Evolutionary conservation across 768 basidiomycete species (phyloP), one percentile per base, ranked within the genome.

Genomic region (Pisolithus tinctorius): DNA sequence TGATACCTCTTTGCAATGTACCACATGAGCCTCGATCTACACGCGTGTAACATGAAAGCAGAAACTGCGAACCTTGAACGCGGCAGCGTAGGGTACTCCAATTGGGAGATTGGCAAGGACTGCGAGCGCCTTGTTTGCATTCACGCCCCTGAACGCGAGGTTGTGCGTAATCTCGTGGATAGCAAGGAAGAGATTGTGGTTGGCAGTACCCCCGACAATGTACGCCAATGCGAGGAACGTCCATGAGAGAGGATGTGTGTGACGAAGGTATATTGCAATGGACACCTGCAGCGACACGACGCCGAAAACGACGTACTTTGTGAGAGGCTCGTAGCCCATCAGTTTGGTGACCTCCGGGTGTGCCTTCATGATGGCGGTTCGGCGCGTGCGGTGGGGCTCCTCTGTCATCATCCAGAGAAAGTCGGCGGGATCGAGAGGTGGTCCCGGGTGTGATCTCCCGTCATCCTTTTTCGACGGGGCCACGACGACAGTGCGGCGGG

Each of bases 111-210:
- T 98, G 1, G 93, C 89, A 48, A 93, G 82, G 54, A 98, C 83
- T 6, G 96, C 93, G 20, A 97, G 71, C 25, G 84, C 65, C 61
- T 94, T 93, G 71, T 98, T 99, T 7, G 84, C 81, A 47, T 71
- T 73, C 43, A 98, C 79, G 23, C 86, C 77, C 55, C 77, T 80
- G 73, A 97, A 98, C 2, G 93, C 96, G 26, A 99, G 78, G 65
- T 97, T 98, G 67, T 99, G 96, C 2, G 94, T 96, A 55, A 99
- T 96, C 64, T 99, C 96, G 64, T 99, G 96, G 49, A 99, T 96
- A 40, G 96, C 93, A 45, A 99, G 81, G 70, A 99, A 99, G 37
- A 95, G 78, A 66, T 98, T 99, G 67, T 99, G 96, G 70, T 98
- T 99, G 7, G 88, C 86, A 1, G 95, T 97, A 3, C 93, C 96